Evolutionary conservation across 192 early-diverging fungal genomes (phyloP), one percentile per base, ranked within the genome.

Genomic region (Irineochytrium annulatum): DNA sequence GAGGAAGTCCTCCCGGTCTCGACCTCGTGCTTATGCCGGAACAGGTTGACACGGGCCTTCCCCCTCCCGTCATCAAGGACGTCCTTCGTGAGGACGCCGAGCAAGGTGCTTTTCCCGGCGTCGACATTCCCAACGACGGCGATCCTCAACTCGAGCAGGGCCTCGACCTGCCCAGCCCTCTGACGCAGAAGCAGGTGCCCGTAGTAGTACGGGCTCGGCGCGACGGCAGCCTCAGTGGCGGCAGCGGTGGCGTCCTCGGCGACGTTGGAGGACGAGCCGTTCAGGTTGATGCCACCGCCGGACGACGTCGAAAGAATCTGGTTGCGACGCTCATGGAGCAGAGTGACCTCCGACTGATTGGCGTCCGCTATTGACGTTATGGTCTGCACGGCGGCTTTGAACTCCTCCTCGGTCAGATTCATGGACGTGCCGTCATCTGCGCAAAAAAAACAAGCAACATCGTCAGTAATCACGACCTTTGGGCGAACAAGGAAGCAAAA

Each of bases 41-140:
- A 94, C 34, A 96, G 75, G 61, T 93, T 92, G 31, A 93, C 74
- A 24, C 94, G 88, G 14, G 90, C 90, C 48, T 86, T 90, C 44
- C 94, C 94, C 37, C 94, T 84, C 14, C 94, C 94, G 72, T 96
- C 92, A 73, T 96, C 94, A 33, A 96, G 78, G 1, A 85, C 77
- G 43, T 90, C 87, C 74, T 92, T 92, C 4, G 94, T 96, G 43
- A 96, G 66, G 6, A 94, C 92, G 22, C 94, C 94, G 26, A 96
- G 74, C 57, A 92, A 70, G 0, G 94, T 96, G 37, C 87, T 89
- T 79, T 94, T 95, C 34, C 73, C 69, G 14, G 85, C 85, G 67
- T 87, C 86, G 24, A 96, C 92, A 73, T 96, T 96, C 60, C 93
- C 93, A 27, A 85, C 90, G 28, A 94, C 91, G 16, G 88, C 89